Conservation (phyloP, 2,329 filamentous ascomycete genomes). For the Penicillium sumatraense region DNA sequence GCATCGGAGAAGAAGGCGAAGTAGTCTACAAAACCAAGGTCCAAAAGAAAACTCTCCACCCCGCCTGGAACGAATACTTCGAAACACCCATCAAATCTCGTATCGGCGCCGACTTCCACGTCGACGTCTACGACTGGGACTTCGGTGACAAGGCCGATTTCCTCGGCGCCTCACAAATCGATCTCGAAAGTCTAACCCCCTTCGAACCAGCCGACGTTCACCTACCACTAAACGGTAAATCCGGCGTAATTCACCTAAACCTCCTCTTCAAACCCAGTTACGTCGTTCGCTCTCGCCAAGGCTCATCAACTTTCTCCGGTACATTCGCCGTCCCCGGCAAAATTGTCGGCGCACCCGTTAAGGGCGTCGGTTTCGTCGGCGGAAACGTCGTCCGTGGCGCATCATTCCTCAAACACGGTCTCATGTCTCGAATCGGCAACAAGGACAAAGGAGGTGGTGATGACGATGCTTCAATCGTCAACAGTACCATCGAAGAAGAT, state of each 20-base stretch:
- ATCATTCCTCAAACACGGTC: conserved; percentile 84
- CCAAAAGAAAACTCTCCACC: conserved; percentile 94
- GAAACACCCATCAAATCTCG: conserved; percentile 81
- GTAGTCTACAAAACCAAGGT: conserved; percentile 94
- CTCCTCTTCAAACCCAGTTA: conserved; percentile 94
- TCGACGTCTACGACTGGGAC: conserved; percentile 92
- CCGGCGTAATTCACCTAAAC: conserved; percentile 78
- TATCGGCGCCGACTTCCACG: conserved; percentile 79
- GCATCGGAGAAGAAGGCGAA: conserved; percentile 82
- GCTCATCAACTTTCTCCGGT: conserved; percentile 89
- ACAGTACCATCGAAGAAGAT: conserved; percentile 28
- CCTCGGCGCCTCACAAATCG: conserved; percentile 76
- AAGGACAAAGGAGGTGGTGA: conserved; percentile 57
- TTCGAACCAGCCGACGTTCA: conserved; percentile 79
- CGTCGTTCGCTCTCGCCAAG: conserved; percentile 81
- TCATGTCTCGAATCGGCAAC: conserved; percentile 59
- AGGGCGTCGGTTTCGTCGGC: conserved; percentile 81
- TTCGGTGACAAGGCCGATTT: conserved; percentile 94
- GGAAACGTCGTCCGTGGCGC: conserved; percentile 87
- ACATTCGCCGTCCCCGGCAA: conserved; percentile 86
- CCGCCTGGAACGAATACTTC: conserved; percentile 95
- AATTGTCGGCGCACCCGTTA: conserved; percentile 94
- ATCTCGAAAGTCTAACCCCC: conserved; percentile 79
- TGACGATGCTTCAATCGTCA: conserved; percentile 34
- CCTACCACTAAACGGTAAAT: conserved; percentile 83